Percentiles rank a stretch among this genome's conserved stretches.
Evolutionary conservation across 2,329 filamentous ascomycete genomes (phyloP).

Genomic region (Pleomassaria siparia): DNA sequence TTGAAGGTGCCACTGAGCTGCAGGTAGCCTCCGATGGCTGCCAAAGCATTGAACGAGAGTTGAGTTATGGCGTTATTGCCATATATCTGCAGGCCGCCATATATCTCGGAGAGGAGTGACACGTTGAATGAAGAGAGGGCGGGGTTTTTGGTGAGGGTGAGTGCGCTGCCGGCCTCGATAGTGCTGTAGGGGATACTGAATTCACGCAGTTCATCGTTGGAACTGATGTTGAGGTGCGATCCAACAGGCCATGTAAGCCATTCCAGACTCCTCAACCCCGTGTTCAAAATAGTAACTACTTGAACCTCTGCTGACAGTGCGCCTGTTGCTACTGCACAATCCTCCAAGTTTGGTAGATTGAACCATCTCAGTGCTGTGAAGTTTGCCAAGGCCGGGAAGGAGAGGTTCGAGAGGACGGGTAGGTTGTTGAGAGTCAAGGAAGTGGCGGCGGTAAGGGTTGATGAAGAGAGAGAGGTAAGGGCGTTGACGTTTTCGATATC

Average conservation of each 20-base stretch:
- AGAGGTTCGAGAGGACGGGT: constrained; percentile 18
- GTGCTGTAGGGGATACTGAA: constrained; percentile 17
- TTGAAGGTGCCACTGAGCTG: constrained; percentile 17
- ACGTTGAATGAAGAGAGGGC: constrained; percentile 12
- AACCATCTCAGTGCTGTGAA: constrained; percentile 16
- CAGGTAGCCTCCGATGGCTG: constrained; percentile 20
- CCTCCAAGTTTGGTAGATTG: constrained; percentile 12
- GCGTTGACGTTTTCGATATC: constrained; percentile 13
- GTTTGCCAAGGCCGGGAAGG: constrained; percentile 17
- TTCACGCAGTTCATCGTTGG: constrained; percentile 15
- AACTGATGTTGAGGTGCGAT: constrained; percentile 15
- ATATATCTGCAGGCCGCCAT: constrained; percentile 17
- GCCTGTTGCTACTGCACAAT: constrained; percentile 13
- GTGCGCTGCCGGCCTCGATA: constrained; percentile 16
- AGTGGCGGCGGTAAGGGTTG: constrained; percentile 11
- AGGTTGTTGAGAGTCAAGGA: constrained; percentile 19
- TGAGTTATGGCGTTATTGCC: constrained; percentile 7
- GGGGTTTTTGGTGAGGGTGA: constrained; percentile 16
- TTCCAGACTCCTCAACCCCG: constrained; percentile 18
- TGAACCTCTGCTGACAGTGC: constrained; percentile 13
- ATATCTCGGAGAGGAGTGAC: constrained; percentile 12
- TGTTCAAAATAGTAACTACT: constrained; percentile 19
- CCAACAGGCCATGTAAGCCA: constrained; percentile 26
- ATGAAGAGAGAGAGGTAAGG: constrained; percentile 19
- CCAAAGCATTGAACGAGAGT: constrained; percentile 15